A percentile compares a stretch with the other conserved stretches of the same genome.
Evolutionary conservation across 768 basidiomycete genomes (phyloP).

Genomic region (Kwoniella dejecticola): DNA sequence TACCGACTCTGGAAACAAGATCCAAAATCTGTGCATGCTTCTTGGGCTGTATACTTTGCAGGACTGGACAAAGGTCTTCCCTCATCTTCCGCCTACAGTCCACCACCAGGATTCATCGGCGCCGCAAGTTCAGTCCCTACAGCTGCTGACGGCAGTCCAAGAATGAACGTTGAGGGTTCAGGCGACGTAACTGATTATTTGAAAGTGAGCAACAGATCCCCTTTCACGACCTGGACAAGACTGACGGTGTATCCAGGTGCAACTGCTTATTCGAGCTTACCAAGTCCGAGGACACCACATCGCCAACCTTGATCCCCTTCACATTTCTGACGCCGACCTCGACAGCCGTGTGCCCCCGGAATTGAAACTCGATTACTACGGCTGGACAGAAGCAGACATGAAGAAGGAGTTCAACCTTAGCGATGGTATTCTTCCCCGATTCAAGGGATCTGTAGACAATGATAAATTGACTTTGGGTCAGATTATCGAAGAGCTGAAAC

Average conservation of each 20-base stretch:
- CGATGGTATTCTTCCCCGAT: constrained; percentile 93
- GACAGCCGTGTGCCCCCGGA: constrained; percentile 77
- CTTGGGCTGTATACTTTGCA: constrained; percentile 92
- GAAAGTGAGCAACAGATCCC: constrained; percentile 64
- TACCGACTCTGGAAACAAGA: constrained; percentile 77
- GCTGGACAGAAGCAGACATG: constrained; percentile 90
- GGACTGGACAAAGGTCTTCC: constrained; percentile 85
- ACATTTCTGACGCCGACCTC: constrained; percentile 86
- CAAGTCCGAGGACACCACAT: constrained; percentile 98
- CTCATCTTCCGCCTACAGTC: constrained; percentile 71
- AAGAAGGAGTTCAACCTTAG: constrained; percentile 93
- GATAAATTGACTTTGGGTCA: constrained; percentile 87
- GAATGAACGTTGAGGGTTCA: constrained; percentile 63
- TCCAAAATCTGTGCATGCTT: constrained; percentile 85
- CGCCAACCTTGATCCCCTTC: constrained; percentile 92
- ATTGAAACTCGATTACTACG: constrained; percentile 89
- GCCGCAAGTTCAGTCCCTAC: constrained; percentile 58
- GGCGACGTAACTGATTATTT: constrained; percentile 88
- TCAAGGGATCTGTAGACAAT: constrained; percentile 74
- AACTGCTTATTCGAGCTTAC: constrained; percentile 96
- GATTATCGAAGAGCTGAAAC: constrained; percentile 83
- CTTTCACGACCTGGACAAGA: neutral
- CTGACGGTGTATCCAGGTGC: constrained; percentile 64
- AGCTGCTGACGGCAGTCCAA: constrained; percentile 77
- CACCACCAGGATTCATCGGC: constrained; percentile 70